Percentiles rank a stretch among this genome's conserved stretches.
phyloP scores from a whole-genome alignment of 768 basidiomycete genomes.

The Tephrocybe sp. region DNA sequence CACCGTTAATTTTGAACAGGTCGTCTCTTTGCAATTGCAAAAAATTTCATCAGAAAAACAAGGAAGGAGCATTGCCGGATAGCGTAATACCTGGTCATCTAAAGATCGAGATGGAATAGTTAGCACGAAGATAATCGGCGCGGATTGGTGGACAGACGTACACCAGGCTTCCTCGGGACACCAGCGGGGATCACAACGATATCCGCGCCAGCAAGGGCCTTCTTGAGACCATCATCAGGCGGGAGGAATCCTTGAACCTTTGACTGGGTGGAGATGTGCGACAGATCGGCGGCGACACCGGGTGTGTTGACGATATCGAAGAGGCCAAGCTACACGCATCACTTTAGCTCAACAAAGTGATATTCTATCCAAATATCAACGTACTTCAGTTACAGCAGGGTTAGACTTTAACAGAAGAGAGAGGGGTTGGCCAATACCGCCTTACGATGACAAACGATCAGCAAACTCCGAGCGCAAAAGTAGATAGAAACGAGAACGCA shows the following conservation, averaged over 20 bases:
- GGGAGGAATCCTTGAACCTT: conserved; percentile 82
- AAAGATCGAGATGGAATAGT: conserved; percentile 13
- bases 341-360: background rate
- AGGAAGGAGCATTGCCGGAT: no score
- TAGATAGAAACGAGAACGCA: conserved; percentile 3
- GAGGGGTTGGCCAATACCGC: conserved; percentile 96
- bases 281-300: conserved; percentile 93
- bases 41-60: conserved; percentile 17
- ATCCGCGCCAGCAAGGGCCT: conserved; percentile 81
- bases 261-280: conserved; percentile 89
- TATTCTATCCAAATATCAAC: conserved; percentile 2
- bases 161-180: conserved; percentile 92
- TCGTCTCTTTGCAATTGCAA: conserved; percentile 64
- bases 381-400: conserved; percentile 75
- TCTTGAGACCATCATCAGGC: conserved; percentile 79
- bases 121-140: conserved; percentile 7
- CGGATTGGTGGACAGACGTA: conserved; percentile 37
- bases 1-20: conserved; percentile 99
- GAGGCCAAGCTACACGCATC: conserved; percentile 64
- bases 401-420: conserved; percentile 89
- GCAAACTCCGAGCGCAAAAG: background rate
- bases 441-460: conserved; percentile 34
- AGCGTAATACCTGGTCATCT: conserved; percentile 66
- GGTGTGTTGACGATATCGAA: conserved; percentile 99
- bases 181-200: conserved; percentile 96